Base-by-base conservation (phyloP, 2,329 filamentous ascomycete genomes). In the Huntiella abstrusa region DNA sequence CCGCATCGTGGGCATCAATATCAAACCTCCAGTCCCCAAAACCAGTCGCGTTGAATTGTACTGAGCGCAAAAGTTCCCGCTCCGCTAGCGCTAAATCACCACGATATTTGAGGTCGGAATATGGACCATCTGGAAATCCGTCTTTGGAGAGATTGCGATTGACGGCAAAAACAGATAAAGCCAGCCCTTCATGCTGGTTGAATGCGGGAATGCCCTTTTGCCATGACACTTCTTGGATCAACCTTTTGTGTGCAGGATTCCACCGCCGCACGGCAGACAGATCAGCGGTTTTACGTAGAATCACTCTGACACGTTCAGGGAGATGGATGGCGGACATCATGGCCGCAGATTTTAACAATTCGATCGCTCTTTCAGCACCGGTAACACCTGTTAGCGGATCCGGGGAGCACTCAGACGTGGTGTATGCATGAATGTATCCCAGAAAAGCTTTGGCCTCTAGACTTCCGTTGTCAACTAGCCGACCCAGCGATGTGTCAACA, bases 281-380 rank as follows among this genome's bases (percentile, higher is more conserved):
- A 0, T 45, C 11, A 0, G 64, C 59, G 19, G 73, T 62, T 0
- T 53, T 13, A 0, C 33, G 3, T 0, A 73, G 54, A 0, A 67
- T 43, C 1, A 53, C 40, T 2, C 60, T 44, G 4, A 68, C 58
- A 0, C 59, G 57, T 0, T 49, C 16, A 2, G 56, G 55, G 0
- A 77, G 56, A 0, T 52, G 40, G 2, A 60, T 55, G 39, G 69
- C 68, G 0, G 73, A 77, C 13, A 57, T 54, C 0, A 73, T 56
- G 0, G 69, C 61, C 0, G 69, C 69, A 0, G 68, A 71, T 0
- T 49, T 38, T 1, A 78, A 54, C 1, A 73, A 69, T 0, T 54
- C 51, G 0, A 77, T 52, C 0, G 71, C 69, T 40, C 69, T 55
- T 51, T 78, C 73, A 0, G 70, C 73, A 0, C 75, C 74, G 0